Evolutionary conservation across 108 stramenopile species (phyloP).

Genomic region (Cylindrotheca closterium): DNA sequence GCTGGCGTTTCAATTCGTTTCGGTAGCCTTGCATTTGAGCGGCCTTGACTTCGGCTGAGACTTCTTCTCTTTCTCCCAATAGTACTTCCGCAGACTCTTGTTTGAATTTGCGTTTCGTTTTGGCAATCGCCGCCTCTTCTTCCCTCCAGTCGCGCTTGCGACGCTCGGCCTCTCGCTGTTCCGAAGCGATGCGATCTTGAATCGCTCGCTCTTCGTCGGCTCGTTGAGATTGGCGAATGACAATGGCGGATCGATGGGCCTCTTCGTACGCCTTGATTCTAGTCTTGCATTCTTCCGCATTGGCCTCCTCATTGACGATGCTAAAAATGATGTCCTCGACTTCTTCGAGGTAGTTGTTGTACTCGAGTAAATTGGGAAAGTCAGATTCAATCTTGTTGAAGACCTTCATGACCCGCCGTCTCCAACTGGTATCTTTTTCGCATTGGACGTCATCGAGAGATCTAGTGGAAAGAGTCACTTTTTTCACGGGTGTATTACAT

Average conservation of each 20-base stretch:
- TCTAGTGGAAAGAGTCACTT: slow-evolving; percentile 78
- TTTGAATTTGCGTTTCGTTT: slow-evolving; percentile 76
- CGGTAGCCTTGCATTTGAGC: slow-evolving; percentile 90
- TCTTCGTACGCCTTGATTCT: slow-evolving; percentile 81
- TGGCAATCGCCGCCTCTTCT: slow-evolving; percentile 71
- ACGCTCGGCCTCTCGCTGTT: slow-evolving; percentile 76
- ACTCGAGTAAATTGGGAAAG: slow-evolving; percentile 74
- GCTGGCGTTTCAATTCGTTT: slow-evolving; percentile 78
- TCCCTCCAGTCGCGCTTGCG: slow-evolving; percentile 64
- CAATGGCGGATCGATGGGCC: slow-evolving; percentile 72
- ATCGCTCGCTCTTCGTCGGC: slow-evolving; percentile 87
- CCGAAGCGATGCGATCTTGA: slow-evolving; percentile 83
- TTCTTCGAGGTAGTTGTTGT: slow-evolving; percentile 90
- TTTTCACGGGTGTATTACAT: slow-evolving; percentile 76
- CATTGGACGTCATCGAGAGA: slow-evolving; percentile 81
- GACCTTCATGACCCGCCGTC: slow-evolving; percentile 74
- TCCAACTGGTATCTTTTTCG: slow-evolving; percentile 85
- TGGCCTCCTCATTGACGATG: slow-evolving; percentile 89
- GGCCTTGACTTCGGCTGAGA: slow-evolving; percentile 68
- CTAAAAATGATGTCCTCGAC: slow-evolving; percentile 83
- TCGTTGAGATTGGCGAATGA: slow-evolving; percentile 81
- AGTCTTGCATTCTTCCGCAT: slow-evolving; percentile 82
- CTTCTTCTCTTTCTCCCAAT: slow-evolving; percentile 86
- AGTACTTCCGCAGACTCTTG: slow-evolving; percentile 81
- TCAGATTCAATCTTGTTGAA: slow-evolving; percentile 83